Conservation (phyloP, 331 rosid species). For the Prunus yedoensis region DNA sequence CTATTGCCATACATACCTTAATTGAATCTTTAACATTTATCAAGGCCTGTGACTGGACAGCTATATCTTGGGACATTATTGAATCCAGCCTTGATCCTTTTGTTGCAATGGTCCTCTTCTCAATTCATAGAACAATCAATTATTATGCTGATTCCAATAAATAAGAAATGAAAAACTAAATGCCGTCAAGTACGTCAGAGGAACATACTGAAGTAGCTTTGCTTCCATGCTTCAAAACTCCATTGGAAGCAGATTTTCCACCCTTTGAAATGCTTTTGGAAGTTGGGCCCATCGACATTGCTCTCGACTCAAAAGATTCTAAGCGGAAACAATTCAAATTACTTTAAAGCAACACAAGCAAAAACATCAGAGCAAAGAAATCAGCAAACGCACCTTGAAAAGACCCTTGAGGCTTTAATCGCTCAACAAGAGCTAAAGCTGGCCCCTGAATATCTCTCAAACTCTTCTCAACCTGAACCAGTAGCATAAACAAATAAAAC, state of each 20-base stretch:
- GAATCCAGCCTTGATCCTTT: slow-evolving; percentile 64
- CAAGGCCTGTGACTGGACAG: slow-evolving; percentile 77
- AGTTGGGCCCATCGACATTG: slow-evolving; percentile 48
- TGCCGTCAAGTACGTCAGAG: not conserved
- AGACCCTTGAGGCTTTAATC: slow-evolving; percentile 62
- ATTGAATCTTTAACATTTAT: slow-evolving; percentile 84
- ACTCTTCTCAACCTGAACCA: slow-evolving; percentile 66
- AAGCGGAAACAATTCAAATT: slow-evolving; percentile 13
- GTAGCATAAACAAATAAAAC: slow-evolving; percentile 14
- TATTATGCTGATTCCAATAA: not conserved
- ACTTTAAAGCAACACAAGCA: slow-evolving; percentile 13
- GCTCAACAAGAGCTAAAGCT: slow-evolving; percentile 69
- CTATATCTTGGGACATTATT: slow-evolving; percentile 65
- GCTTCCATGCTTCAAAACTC: slow-evolving; percentile 76
- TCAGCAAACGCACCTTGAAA: slow-evolving; percentile 59
- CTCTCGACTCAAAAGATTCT: slow-evolving; percentile 70
- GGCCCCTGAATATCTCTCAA: slow-evolving; percentile 84
- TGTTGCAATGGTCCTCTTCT: slow-evolving; percentile 53
- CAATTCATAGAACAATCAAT: slow-evolving; percentile 22
- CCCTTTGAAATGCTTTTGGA: slow-evolving; percentile 65
- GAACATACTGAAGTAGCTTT: slow-evolving; percentile 69
- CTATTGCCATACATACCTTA: slow-evolving; percentile 55
- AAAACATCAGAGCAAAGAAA: slow-evolving; percentile 8
- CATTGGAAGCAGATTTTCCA: slow-evolving; percentile 70
- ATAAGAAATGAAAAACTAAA: not conserved